Evolutionary conservation across 495 filamentous ascomycete species (phyloP).

Genomic region (Neurospora intermedia): DNA sequence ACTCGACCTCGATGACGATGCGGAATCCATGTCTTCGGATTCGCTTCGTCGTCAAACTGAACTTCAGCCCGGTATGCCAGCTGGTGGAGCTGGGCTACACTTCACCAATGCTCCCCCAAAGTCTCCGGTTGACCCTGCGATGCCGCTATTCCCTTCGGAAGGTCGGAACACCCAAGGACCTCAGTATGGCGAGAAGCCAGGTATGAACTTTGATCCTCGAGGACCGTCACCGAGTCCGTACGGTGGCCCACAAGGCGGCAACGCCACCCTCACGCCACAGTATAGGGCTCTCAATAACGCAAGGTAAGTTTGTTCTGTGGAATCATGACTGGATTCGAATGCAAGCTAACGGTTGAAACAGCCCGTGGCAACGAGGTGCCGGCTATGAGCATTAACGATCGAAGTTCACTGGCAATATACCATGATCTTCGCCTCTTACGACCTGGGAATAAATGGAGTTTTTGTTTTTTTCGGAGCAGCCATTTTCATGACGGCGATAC

Average conservation of each 20-base stretch:
- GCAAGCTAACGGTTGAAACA: constrained; percentile 19
- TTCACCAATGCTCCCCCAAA: constrained; percentile 31
- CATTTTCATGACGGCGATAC: not conserved
- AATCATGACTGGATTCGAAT: not conserved
- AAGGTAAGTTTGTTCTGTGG: constrained; percentile 31
- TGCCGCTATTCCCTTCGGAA: constrained; percentile 47
- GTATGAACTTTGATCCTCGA: constrained; percentile 7
- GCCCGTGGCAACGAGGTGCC: constrained; percentile 46
- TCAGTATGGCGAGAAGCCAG: constrained; percentile 2
- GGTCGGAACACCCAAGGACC: constrained; percentile 9
- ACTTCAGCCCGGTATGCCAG: not conserved
- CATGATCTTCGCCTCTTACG: not conserved
- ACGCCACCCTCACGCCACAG: constrained; percentile 2
- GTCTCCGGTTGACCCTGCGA: constrained; percentile 53
- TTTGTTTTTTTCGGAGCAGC: constrained; percentile 2
- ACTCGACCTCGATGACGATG: constrained; percentile 69
- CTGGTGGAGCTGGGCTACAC: not conserved
- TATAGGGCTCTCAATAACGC: constrained; percentile 24
- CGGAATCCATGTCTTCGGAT: constrained; percentile 50
- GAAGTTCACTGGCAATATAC: not conserved
- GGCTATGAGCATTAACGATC: constrained; percentile 35
- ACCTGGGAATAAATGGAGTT: constrained; percentile 3
- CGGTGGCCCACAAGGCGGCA: constrained; percentile 1
- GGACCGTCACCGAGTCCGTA: constrained; percentile 11
- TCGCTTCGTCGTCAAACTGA: constrained; percentile 18